Evolutionary conservation across 2,329 filamentous ascomycete species (phyloP).

Genomic region (Ophiostoma novo-ulmi): DNA sequence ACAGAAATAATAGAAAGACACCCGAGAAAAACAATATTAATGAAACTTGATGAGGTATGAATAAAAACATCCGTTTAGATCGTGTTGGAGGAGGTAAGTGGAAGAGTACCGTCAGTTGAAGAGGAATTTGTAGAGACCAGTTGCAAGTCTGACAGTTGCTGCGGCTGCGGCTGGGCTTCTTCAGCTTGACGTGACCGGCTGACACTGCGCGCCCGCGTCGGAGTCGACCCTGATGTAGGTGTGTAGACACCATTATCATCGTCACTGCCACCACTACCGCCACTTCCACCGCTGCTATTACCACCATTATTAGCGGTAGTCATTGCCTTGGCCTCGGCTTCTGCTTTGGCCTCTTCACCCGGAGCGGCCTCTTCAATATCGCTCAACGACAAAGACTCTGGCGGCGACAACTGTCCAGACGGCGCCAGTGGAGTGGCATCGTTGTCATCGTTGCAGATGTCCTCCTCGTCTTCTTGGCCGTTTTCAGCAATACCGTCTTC

Average conservation of each 20-base stretch:
- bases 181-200: not conserved
- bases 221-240: not conserved
- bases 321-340: slow-evolving; percentile 3
- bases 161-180: not conserved
- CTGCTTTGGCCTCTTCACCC: slow-evolving; percentile 16
- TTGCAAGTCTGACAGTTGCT: not conserved
- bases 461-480: not conserved
- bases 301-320: not conserved
- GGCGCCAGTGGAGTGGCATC: not conserved
- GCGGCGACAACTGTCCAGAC: slow-evolving; percentile 16
- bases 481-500: not conserved
- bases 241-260: slow-evolving; percentile 5
- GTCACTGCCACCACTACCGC: not conserved
- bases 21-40: not conserved
- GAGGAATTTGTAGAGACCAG: not conserved
- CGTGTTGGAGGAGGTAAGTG: not conserved
- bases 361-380: slow-evolving; percentile 22
- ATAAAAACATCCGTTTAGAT: not conserved
- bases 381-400: slow-evolving; percentile 16
- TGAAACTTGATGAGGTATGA: not conserved
- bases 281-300: not conserved
- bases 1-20: not conserved
- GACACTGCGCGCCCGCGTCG: not conserved
- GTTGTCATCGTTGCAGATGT: not conserved
- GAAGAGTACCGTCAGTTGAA: not conserved